These are phyloP conservation scores for Apiosordaria backusii DNA, from an alignment of 495 filamentous ascomycete species.

Conservation along the genomic window DNA sequence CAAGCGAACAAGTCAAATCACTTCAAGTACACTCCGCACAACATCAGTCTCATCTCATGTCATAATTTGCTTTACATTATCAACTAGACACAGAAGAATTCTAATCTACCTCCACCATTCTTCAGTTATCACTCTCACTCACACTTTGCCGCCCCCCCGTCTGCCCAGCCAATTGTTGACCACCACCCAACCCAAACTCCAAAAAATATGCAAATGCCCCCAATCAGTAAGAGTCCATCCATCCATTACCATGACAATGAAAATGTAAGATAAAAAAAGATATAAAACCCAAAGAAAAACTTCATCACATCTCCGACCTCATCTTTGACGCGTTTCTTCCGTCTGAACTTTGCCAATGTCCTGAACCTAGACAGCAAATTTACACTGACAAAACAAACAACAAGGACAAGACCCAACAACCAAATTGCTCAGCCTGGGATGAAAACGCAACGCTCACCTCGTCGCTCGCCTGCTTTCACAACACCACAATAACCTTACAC, in stretches of 20 bases:
- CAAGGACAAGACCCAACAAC: too few relatives aligned
- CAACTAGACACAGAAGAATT: too few relatives aligned
- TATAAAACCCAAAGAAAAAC: background rate
- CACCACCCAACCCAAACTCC: background rate
- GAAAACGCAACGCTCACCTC: background rate
- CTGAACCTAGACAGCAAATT: background rate
- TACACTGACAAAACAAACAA: too few relatives aligned
- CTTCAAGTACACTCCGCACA: too few relatives aligned
- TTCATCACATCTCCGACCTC: background rate
- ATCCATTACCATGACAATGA: background rate
- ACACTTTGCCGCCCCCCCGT: too few relatives aligned
- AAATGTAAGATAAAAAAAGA: background rate
- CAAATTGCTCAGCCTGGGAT: background rate
- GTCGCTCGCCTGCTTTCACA: background rate
- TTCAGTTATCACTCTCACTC: too few relatives aligned
- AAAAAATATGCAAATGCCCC: slow-evolving; percentile 13
- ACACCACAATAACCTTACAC: background rate
- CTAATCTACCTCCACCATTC: too few relatives aligned
- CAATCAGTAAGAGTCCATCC: slow-evolving; percentile 10
- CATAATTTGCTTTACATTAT: too few relatives aligned
- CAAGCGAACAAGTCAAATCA: too few relatives aligned
- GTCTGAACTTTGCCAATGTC: background rate
- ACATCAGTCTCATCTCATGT: too few relatives aligned
- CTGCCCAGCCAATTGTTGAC: too few relatives aligned
- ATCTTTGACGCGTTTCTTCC: background rate